Base-by-base conservation (phyloP, 257 asterid genomes). In the Galeopsis tetrahit region DNA sequence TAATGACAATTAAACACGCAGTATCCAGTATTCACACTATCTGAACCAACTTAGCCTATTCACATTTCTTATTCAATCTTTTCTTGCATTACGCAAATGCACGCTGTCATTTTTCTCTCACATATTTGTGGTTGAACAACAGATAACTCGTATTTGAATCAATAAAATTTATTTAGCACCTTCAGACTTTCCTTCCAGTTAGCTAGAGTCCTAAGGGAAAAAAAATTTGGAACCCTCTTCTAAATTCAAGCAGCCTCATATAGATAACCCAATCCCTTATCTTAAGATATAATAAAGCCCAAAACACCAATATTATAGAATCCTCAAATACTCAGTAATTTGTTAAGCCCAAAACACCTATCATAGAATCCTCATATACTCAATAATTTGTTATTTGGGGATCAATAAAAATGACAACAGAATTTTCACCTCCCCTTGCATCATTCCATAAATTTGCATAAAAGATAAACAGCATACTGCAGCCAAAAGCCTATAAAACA, bases 81-180 rank as follows among this genome's bases (percentile, higher is more conserved):
- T n/a, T 72, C 38, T 13, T 34, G 52, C 55, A 35, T 14, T 17
- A 62, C 55, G 3, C 53, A 63, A 35, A 39, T 63, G 40, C 31
- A 49, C 7, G 6, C 31, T 68, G 36, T 35, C 11, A 35, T 36
- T 68, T 39, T 36, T n/a, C n/a, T 17, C 51, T 36, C 52, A 35
- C 14, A 28, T 68, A 36, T 49, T n/a, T 8, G 40, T 34, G 39
- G 21, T 35, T 33, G 7, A 52, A 14, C 21, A 21, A 52, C 44
- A 35, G 31, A 11, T 39, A 38, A 56, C 14, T 55, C 52, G 32
- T 15, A 71, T 8, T 43, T 28, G 44, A 44, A 42, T 38, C 34
- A 68, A 57, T 70, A n/a, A 57, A 40, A 70, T 68, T n/a, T 1
- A 43, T 56, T 36, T 14, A 49, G 62, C 39, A 51, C 48, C 72